Evolutionary conservation across 805 yeast genomes (phyloP).

Genomic region (Barnettozyma californica): DNA sequence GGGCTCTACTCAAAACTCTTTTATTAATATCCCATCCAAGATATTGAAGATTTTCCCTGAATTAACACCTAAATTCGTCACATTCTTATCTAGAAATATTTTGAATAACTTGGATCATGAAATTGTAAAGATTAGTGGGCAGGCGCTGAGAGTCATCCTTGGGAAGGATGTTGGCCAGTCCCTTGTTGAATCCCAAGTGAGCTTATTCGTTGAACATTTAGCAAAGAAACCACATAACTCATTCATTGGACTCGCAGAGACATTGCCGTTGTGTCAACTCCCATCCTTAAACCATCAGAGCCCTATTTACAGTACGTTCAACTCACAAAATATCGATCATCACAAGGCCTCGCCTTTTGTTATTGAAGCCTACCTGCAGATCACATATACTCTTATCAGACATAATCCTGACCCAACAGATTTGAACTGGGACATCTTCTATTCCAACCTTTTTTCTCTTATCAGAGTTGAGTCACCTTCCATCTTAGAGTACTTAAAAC

Average conservation of each 20-base stretch:
- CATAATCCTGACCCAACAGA: not conserved
- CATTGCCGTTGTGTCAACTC: constrained; percentile 9
- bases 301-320: constrained; percentile 2
- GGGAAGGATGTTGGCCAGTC: not conserved
- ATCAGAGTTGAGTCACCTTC: constrained; percentile 17
- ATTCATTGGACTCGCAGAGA: constrained; percentile 21
- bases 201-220: constrained; percentile 7
- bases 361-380: constrained; percentile 22
- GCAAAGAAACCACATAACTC: constrained; percentile 11
- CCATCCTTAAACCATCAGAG: not conserved
- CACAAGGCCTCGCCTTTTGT: constrained; percentile 19
- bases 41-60: constrained; percentile 23
- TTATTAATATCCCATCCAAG: constrained; percentile 29
- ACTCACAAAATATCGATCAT: constrained; percentile 16
- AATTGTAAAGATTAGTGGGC: constrained; percentile 37
- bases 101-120: constrained; percentile 35
- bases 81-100: constrained; percentile 29
- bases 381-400: constrained; percentile 15
- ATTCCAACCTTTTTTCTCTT: constrained; percentile 19
- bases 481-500: constrained; percentile 4
- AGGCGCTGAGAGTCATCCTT: constrained; percentile 27
- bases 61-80: constrained; percentile 25
- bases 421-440: constrained; percentile 1
- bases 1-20: constrained; percentile 40
- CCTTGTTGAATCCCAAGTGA: constrained; percentile 4